Conservation (phyloP, 2,329 filamentous ascomycete genomes). For the Aspergillus transmontanensis region DNA sequence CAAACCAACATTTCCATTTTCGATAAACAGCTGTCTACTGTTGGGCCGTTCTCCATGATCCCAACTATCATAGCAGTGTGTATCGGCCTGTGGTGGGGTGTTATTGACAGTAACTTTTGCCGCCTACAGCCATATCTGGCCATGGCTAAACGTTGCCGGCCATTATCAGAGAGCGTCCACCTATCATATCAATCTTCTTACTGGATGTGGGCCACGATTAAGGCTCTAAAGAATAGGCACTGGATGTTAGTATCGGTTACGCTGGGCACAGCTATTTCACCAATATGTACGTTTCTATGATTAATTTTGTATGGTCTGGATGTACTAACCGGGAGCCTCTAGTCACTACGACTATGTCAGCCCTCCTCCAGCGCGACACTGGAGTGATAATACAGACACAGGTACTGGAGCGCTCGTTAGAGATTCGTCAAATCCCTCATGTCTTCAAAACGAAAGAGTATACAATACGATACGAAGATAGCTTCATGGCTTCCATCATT, state of each 20-base stretch:
- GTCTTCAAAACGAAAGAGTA: neutral
- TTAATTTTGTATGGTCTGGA: too few relatives aligned
- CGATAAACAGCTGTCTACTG: neutral
- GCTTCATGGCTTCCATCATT: neutral
- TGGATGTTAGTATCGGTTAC: slow-evolving; percentile 5
- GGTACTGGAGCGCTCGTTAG: neutral
- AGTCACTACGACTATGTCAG: slow-evolving; percentile 4
- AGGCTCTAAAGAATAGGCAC: neutral
- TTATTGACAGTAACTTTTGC: neutral
- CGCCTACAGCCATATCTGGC: slow-evolving; percentile 5
- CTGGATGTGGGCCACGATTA: slow-evolving; percentile 1
- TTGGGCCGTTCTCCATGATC: slow-evolving; percentile 1
- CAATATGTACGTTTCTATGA: neutral
- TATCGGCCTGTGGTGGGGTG: slow-evolving; percentile 3
- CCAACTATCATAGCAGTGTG: slow-evolving; percentile 4
- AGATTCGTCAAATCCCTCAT: neutral
- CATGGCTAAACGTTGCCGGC: neutral
- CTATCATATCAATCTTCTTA: slow-evolving; percentile 5
- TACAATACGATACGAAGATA: neutral
- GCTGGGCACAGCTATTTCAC: neutral
- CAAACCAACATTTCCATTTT: slow-evolving; percentile 3
- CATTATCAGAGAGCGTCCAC: neutral
- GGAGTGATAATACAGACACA: neutral
- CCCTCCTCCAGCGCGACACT: neutral
- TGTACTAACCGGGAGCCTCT: neutral